Conservation (phyloP, 2,329 filamentous ascomycete species). For the Colletotrichum camelliae region DNA sequence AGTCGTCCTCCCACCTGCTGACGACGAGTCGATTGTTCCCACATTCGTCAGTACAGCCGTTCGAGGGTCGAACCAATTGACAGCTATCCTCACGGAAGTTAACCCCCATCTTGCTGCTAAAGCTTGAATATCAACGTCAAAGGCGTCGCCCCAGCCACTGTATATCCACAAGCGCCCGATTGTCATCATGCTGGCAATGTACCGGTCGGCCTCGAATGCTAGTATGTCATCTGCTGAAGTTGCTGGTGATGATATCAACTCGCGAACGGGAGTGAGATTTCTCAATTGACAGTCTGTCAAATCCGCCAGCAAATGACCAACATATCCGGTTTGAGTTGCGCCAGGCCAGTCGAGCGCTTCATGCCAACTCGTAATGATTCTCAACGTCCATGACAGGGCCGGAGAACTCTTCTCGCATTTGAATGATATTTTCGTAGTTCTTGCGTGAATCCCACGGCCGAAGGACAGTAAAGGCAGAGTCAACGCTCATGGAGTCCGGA, state of each 20-base stretch:
- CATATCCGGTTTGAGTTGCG: neutral
- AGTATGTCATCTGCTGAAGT: neutral
- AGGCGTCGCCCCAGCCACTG: neutral
- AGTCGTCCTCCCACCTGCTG: neutral
- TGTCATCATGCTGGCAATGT: neutral
- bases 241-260: neutral
- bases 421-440: neutral
- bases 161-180: neutral
- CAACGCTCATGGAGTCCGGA: neutral
- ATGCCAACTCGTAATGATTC: neutral
- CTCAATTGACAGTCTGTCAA: neutral
- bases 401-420: neutral
- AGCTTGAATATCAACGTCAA: neutral
- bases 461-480: neutral
- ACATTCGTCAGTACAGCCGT: neutral
- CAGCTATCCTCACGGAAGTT: neutral
- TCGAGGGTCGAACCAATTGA: neutral
- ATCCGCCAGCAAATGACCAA: neutral
- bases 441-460: neutral
- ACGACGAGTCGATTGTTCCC: neutral
- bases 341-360: neutral
- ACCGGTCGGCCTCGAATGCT: neutral
- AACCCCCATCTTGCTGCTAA: neutral
- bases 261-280: neutral
- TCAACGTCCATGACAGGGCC: neutral